Evolutionary conservation across 306 rosid species (phyloP), one percentile per base, ranked within the genome.

Genomic region (Boehmeria nivea): DNA sequence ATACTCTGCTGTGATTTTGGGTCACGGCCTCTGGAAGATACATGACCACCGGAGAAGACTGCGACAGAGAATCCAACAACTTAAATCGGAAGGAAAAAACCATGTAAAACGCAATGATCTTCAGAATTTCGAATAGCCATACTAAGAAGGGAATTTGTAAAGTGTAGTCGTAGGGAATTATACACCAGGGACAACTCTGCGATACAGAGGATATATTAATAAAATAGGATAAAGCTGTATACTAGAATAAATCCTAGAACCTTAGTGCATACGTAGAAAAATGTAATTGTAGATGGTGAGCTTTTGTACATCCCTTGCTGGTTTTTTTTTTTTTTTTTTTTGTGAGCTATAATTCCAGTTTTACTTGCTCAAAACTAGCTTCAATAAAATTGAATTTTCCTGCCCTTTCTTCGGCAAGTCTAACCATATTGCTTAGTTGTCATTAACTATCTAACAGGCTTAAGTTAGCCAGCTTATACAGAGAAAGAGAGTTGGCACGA

Each of bases 21-120:
- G 98, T 37, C 95, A 91, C 36, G 98, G 98, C 71, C 98, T 91
- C 40, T 72, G 88, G 96, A 91, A 91, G 81, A 87, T 91, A 61
- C 81, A 87, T 21, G 83, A 91, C 76, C 96, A 87, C 74, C 77
- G 85, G 68, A 78, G 83, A 40, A 69, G 79, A 73, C 78, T 91
- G 4, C 88, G 73, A 10, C 89, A 80, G 51, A 80, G 98, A 82
- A 81, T 91, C 54, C 87, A 74, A 47, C 83, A 78, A 17, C 93
- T 91, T 43, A 77, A 74, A 56, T 54, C 28, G 47, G 85, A 91
- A 63, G 87, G 80, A 21, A 54, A 68, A 64, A 57, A 38, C 53
- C 67, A 43, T 67, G 59, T 68, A 73, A 70, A 61, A 59, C 53
- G 37, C 70, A 67, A 67, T 62, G 23, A 59, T 43, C 49, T 36